phyloP scores from a whole-genome alignment of 257 asterid species.

The Primulina tabacum region DNA sequence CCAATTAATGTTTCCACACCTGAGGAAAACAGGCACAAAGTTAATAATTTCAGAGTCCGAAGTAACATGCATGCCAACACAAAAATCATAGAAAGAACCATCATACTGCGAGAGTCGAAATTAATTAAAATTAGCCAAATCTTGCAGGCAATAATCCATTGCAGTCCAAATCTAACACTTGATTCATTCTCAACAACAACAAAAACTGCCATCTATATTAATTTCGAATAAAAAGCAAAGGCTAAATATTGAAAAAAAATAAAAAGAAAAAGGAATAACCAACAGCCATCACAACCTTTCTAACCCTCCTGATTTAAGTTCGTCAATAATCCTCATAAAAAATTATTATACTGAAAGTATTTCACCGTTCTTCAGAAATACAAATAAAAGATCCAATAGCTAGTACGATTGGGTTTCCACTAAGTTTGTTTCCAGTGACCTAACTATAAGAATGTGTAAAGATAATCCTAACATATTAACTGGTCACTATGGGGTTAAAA shows the following conservation, averaged over 20 bases:
- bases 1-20: slow-evolving; percentile 99
- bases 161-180: background rate
- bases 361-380: background rate
- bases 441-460: background rate
- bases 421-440: background rate
- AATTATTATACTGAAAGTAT: background rate
- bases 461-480: background rate
- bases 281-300: background rate
- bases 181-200: background rate
- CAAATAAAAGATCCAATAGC: background rate
- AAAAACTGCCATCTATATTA: background rate
- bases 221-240: background rate
- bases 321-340: background rate
- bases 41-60: slow-evolving; percentile 10
- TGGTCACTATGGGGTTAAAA: background rate
- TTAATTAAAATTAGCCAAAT: background rate
- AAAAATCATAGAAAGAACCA: background rate
- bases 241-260: no score
- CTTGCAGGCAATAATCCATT: background rate
- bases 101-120: background rate
- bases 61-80: slow-evolving; percentile 7
- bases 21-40: slow-evolving; percentile 30
- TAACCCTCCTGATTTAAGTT: no score
- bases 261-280: background rate
- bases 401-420: background rate